Evolutionary conservation across 208 protist genomes (phyloP), one percentile per base, ranked within the genome.

Genomic region (Leishmania turanica): DNA sequence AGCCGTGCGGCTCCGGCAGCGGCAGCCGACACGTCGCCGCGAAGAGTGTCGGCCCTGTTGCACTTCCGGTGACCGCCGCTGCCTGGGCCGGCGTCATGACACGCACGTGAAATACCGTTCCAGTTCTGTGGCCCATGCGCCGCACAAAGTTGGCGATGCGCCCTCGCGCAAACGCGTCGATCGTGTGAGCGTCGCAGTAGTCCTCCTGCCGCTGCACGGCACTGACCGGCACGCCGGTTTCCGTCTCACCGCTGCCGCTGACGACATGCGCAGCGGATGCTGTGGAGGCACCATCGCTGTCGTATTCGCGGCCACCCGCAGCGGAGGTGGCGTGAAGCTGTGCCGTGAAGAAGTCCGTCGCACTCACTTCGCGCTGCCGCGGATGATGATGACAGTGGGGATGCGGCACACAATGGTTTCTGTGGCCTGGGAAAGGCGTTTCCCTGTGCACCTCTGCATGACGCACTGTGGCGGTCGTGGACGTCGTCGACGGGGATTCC

Each of bases 141-240:
- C 92, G 92, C 47, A 95, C 70, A 69, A 92, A 95, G 85, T 97
- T 97, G 21, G 86, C 58, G 27, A 97, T 82, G 31, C 91, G 91
- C 17, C 93, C 89, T 49, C 90, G 90, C 7, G 92, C 84, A 79
- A 95, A 97, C 34, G 88, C 62, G 79, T 97, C 93, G 37, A 94
- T 75, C 31, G 64, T 76, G 37, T 74, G 81, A 21, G 92, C 90
- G 76, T 96, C 90, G 73, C 37, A 53, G 74, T 66, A 77, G 7
- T 37, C 34, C 21, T 45, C 34, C n/a, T 45, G 80, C 65, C 60
- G 71, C 45, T 69, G 37, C 42, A 45, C 17, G 47, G 53, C 34
- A n/a, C 65, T 42, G 24, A 7, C 11, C 9, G 37, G 45, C 4
- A 19, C 47, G 13, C 47, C 27, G 42, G 45, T 13, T 71, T 71